Evolutionary conservation across 495 filamentous ascomycete genomes (phyloP), one percentile per base, ranked within the genome.

Genomic region (Parathielavia appendiculata): DNA sequence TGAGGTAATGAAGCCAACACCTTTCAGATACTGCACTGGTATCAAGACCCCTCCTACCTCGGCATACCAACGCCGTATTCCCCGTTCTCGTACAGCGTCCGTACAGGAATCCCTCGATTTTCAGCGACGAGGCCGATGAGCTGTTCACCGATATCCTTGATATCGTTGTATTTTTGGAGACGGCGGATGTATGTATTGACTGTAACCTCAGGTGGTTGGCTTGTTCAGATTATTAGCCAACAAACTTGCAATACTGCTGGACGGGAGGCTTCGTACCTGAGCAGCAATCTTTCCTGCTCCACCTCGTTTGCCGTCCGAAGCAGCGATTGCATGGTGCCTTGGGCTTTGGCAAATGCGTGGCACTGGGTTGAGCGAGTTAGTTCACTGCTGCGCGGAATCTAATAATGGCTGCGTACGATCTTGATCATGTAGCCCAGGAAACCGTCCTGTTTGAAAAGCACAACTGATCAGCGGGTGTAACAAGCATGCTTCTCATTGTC

Each of bases 151-250:
- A 87, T 72, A 67, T 91, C 89, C 50, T 84, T 82, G 64, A 91
- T 84, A 60, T 90, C 89, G 69, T 92, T 92, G 75, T 91, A 91
- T 52, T 83, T 74, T 64, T 89, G 86, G 8, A 92, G 72, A 1
- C 85, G 75, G 56, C 73, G 74, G 62, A 90, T 90, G 69, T 91
- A 87, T 8, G 68, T 74, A 50, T 84, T 78, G 26, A 90, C 81
- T 0, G 62, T 67, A 20, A 22, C 19, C 14, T 64, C 61, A 12
- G 63, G 40, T 9, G 60, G 58, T 45, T 68, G 66, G n/a, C 65
- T 68, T 22, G 10, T 16, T 17, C 17, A 13, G 32, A 14, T 1
- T 13, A 19, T 50, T 30, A 54, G 20, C 23, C 32, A 40, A 9
- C 38, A 14, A 9, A 19, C 19, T 5, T 14, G 19, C n/a, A 30